Evolutionary conservation across 257 asterid genomes (phyloP).

Genomic region (Echites panduratus): DNA sequence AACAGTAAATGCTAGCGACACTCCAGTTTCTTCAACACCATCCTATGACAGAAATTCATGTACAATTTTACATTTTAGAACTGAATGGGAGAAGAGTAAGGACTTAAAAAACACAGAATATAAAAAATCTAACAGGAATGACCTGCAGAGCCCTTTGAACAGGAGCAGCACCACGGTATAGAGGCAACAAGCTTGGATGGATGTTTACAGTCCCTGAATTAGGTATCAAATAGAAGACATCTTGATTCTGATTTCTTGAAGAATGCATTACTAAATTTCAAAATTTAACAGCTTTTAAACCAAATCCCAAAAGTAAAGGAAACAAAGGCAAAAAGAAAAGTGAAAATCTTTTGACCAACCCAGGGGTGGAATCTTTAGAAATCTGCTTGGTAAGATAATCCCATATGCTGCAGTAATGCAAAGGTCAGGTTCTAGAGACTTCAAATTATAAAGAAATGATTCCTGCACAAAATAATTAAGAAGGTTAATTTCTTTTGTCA

Average conservation of each 20-base stretch:
- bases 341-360: constrained; percentile 48
- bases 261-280: not conserved
- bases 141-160: constrained; percentile 98
- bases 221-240: constrained; percentile 27
- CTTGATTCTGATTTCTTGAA: constrained; percentile 20
- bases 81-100: not conserved
- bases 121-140: constrained; percentile 13
- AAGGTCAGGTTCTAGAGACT: constrained; percentile 82
- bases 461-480: constrained; percentile 46
- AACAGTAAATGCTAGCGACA: constrained; percentile 84
- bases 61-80: not conserved
- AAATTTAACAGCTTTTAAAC: not conserved
- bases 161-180: constrained; percentile 98
- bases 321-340: not conserved
- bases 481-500: constrained; percentile 2
- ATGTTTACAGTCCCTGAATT: constrained; percentile 85
- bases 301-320: not conserved
- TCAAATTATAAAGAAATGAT: constrained; percentile 51
- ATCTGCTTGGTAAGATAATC: constrained; percentile 77
- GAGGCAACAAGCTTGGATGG: constrained; percentile 90
- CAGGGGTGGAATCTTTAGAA: constrained; percentile 75
- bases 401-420: constrained; percentile 98
- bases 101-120: not conserved
- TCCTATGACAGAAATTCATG: constrained; percentile 40
- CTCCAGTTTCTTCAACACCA: constrained; percentile 91